These are phyloP conservation scores for Aspergillus hortae DNA, from an alignment of 2,329 filamentous ascomycete species.

Conservation along the genomic window DNA sequence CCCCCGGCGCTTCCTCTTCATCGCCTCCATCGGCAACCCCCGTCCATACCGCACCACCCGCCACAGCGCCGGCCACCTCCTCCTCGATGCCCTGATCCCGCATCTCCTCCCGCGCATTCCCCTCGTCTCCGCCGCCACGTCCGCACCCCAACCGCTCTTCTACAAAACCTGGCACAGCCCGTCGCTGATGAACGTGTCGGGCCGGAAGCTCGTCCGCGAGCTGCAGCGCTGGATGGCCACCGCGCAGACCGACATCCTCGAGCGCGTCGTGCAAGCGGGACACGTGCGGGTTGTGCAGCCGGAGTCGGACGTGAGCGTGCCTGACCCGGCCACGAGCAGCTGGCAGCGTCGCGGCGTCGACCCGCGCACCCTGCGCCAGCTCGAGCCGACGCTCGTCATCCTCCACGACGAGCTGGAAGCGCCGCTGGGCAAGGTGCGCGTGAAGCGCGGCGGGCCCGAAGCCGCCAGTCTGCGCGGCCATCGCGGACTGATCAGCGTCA, in stretches of 20 bases:
- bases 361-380: constrained; percentile 8
- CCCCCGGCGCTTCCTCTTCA: constrained; percentile 54
- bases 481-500: constrained; percentile 69
- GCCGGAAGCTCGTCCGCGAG: constrained; percentile 63
- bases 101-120: constrained; percentile 46
- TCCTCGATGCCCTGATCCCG: constrained; percentile 60
- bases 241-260: constrained; percentile 11
- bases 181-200: constrained; percentile 80
- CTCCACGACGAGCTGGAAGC: constrained; percentile 87
- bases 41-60: constrained; percentile 69
- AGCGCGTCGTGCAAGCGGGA: constrained; percentile 6
- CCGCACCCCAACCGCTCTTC: constrained; percentile 38
- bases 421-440: constrained; percentile 62
- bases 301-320: neutral
- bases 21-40: constrained; percentile 87
- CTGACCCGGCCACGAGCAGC: constrained; percentile 3
- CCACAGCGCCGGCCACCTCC: constrained; percentile 81
- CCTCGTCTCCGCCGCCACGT: constrained; percentile 42
- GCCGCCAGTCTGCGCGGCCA: constrained; percentile 64
- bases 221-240: constrained; percentile 49
- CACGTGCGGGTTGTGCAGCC: neutral
- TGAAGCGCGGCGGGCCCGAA: constrained; percentile 56
- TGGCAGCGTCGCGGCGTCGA: constrained; percentile 19
- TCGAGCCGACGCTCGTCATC: constrained; percentile 59
- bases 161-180: constrained; percentile 63